Percentiles rank a stretch among this genome's conserved stretches.
phyloP scores from a whole-genome alignment of 148 eudicot species.

The Drosera capensis region DNA sequence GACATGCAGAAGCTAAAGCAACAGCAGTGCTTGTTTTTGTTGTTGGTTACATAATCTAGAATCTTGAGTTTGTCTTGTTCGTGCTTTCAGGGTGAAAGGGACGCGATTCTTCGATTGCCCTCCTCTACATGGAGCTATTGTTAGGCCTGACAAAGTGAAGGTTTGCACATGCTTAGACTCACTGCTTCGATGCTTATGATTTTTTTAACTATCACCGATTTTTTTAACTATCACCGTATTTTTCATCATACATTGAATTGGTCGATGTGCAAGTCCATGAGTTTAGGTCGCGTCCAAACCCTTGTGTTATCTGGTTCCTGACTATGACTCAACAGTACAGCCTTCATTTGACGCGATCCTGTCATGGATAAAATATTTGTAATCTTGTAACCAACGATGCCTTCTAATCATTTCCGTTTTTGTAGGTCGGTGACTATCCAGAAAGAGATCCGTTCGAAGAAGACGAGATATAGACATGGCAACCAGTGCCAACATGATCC shows the following conservation, averaged over 20 bases:
- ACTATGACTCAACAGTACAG: too few relatives aligned
- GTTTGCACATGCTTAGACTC: conserved; percentile 21
- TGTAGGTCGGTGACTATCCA: conserved; percentile 83
- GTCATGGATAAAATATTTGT: neutral
- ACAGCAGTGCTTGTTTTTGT: neutral
- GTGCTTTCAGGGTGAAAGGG: conserved; percentile 72
- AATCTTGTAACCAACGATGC: neutral
- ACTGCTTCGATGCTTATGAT: neutral
- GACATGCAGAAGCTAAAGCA: too few relatives aligned
- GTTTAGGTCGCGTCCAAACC: too few relatives aligned
- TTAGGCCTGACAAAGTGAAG: conserved; percentile 93
- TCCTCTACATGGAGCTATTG: conserved; percentile 75
- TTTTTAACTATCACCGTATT: too few relatives aligned
- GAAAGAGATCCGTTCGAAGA: conserved; percentile 87
- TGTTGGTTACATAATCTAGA: neutral
- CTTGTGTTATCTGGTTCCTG: too few relatives aligned
- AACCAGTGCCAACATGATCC: too few relatives aligned
- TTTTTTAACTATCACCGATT: neutral
- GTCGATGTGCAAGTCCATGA: too few relatives aligned
- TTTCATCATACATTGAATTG: too few relatives aligned
- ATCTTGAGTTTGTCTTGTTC: conserved; percentile 4
- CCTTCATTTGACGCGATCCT: neutral
- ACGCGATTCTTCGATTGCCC: conserved; percentile 79
- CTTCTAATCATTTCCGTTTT: neutral
- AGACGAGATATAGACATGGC: conserved; percentile 57